phyloP scores from a whole-genome alignment of 129 eudicot species.

The Deinandra increscens region DNA sequence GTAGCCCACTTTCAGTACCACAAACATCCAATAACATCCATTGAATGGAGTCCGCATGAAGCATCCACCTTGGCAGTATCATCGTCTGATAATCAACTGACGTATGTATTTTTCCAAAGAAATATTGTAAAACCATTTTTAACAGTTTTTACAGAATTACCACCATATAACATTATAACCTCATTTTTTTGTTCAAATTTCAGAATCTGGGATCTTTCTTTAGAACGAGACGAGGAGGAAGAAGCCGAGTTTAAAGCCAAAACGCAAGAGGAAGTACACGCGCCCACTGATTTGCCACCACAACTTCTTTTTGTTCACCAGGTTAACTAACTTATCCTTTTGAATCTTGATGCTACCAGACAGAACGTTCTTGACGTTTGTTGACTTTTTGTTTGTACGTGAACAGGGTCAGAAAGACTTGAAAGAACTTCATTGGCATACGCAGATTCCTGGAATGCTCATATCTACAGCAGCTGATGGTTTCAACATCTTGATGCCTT shows the following conservation, averaged over 20 bases:
- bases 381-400: constrained; percentile 12
- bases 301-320: constrained; percentile 97
- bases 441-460: constrained; percentile 95
- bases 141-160: not conserved
- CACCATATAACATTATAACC: not conserved
- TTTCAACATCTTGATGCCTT: constrained; percentile 88
- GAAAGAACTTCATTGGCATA: constrained; percentile 98
- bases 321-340: constrained; percentile 36
- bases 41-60: constrained; percentile 98
- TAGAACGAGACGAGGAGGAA: constrained; percentile 98
- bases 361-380: not conserved
- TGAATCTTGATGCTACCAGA: constrained; percentile 6
- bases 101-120: constrained; percentile 49
- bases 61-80: constrained; percentile 85
- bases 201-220: constrained; percentile 91
- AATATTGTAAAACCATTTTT: not conserved
- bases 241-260: constrained; percentile 85
- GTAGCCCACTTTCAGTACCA: constrained; percentile 93
- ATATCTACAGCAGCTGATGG: constrained; percentile 97
- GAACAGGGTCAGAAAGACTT: constrained; percentile 94
- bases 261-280: constrained; percentile 70
- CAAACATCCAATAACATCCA: constrained; percentile 93
- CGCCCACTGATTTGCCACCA: constrained; percentile 89
- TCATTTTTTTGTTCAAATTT: constrained; percentile 17
- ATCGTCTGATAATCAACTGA: constrained; percentile 85